These are phyloP conservation scores for Phyllosticta paracitricarpa DNA, from an alignment of 2,329 filamentous ascomycete species.

Conservation along the genomic window DNA sequence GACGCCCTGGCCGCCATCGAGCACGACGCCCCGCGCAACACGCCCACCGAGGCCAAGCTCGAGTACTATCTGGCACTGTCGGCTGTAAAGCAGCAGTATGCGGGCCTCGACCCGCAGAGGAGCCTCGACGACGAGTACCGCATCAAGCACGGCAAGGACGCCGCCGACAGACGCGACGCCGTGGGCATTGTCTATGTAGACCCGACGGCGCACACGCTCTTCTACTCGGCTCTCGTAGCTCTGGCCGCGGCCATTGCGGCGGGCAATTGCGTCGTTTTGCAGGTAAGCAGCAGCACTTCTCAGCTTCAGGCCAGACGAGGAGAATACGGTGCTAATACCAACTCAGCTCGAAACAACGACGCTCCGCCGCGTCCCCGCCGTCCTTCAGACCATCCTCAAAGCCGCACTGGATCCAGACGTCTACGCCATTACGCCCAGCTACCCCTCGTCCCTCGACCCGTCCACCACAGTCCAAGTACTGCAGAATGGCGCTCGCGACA, in stretches of 20 bases:
- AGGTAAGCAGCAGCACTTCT: slow-evolving; percentile 25
- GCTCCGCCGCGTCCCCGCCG: slow-evolving; percentile 24
- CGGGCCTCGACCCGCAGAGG: slow-evolving; percentile 28
- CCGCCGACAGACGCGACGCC: slow-evolving; percentile 22
- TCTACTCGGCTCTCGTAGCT: slow-evolving; percentile 37
- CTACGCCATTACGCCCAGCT: slow-evolving; percentile 33
- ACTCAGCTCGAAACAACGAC: slow-evolving; percentile 30
- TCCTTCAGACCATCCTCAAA: slow-evolving; percentile 31
- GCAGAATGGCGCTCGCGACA: slow-evolving; percentile 19
- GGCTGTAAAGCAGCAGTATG: slow-evolving; percentile 31
- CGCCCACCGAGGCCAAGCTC: slow-evolving; percentile 28
- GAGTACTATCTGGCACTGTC: slow-evolving; percentile 34
- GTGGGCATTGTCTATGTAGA: slow-evolving; percentile 40
- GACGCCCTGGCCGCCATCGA: slow-evolving; percentile 32
- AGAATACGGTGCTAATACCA: background rate
- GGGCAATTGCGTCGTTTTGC: slow-evolving; percentile 42
- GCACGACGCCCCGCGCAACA: slow-evolving; percentile 26
- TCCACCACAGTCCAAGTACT: slow-evolving; percentile 22
- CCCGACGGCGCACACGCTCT: slow-evolving; percentile 37
- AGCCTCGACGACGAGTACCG: slow-evolving; percentile 34
- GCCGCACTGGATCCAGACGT: slow-evolving; percentile 38
- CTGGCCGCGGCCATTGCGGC: slow-evolving; percentile 39
- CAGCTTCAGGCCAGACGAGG: background rate
- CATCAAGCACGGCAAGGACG: slow-evolving; percentile 32
- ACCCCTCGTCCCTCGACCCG: slow-evolving; percentile 18